Base-by-base conservation (phyloP, 2,329 filamentous ascomycete species). In the Fonsecaea erecta region DNA sequence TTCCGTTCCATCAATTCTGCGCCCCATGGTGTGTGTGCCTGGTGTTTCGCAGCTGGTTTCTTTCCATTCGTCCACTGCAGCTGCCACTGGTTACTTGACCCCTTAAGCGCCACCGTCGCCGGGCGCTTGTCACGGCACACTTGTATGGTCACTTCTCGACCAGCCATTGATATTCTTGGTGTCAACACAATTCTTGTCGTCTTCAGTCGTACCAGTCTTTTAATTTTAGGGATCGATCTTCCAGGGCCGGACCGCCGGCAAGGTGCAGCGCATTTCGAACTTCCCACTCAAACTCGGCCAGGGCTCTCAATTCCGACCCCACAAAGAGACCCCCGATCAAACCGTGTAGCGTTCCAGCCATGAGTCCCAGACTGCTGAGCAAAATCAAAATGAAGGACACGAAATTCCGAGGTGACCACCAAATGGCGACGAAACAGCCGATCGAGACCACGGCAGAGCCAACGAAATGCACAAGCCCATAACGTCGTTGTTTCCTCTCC, bases 281-380 rank as follows among this genome's bases (percentile, higher is more conserved):
- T 77, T 99, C 95, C 90, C 92, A 97, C 75, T 95, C 88, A 78
- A 98, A 98, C 80, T 99, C 95, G 73, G 87, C 89, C 61, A 99
- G 80, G 3, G 90, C 89, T 64, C 92, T 85, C 65, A 97, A 78
- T 79, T 99, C 95, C 66, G 88, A 88, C 11, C 90, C 88, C 64
- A 97, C 89, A 76, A 99, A 99, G 55, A 98, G 77, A 0, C 95
- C 84, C 0, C 93, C 90, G 75, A 98, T 91, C 46, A 98, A 78
- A 0, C 94, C 93, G 74, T 97, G 91, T 21, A 97, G 76, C 2
- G 92, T 85, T 0, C 94, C 94, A 3, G 88, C 87, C 16, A 85
- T 85, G 35, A 98, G 83, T 1, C 88, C 87, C 16, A 98, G 77
- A n/a, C 89, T 92, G 74, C 90, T 91, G 21, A 96, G 74, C 1